phyloP scores from a whole-genome alignment of 2,329 filamentous ascomycete genomes.

The Neofusicoccum sp. region DNA sequence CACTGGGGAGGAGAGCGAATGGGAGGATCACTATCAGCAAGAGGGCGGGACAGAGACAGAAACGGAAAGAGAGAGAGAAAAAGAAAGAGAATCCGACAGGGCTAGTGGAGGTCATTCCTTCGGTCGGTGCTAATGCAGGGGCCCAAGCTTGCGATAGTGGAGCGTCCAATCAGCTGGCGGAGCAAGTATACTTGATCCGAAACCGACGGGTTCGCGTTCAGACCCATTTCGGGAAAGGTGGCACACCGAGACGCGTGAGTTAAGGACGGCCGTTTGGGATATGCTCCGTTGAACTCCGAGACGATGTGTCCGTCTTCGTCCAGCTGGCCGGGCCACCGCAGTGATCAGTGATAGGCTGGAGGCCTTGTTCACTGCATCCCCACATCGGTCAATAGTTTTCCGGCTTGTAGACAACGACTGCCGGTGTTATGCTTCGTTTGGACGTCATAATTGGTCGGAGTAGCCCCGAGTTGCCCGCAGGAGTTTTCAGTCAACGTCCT shows the following conservation, averaged over 20 bases:
- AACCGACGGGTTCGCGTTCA: background rate
- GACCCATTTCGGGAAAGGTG: background rate
- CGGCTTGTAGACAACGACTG: too few relatives aligned
- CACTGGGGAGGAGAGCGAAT: background rate
- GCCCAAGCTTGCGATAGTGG: background rate
- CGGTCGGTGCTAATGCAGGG: background rate
- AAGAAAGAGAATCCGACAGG: background rate
- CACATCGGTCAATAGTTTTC: too few relatives aligned
- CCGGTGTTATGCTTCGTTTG: too few relatives aligned
- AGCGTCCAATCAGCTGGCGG: background rate
- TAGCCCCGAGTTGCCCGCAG: background rate
- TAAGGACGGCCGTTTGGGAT: background rate
- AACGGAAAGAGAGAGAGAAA: background rate
- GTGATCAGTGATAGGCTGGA: too few relatives aligned
- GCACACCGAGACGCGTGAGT: too few relatives aligned
- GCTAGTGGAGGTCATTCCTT: background rate
- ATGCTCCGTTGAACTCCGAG: background rate
- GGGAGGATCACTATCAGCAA: background rate
- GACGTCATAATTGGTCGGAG: too few relatives aligned
- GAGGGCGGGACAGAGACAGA: background rate
- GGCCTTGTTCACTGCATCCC: too few relatives aligned
- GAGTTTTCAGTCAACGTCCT: background rate
- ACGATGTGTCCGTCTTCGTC: too few relatives aligned
- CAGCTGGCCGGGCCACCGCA: too few relatives aligned
- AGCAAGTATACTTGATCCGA: background rate